These are phyloP conservation scores for Termitomyces sp. DNA, from an alignment of 768 basidiomycete species.

Conservation along the genomic window DNA sequence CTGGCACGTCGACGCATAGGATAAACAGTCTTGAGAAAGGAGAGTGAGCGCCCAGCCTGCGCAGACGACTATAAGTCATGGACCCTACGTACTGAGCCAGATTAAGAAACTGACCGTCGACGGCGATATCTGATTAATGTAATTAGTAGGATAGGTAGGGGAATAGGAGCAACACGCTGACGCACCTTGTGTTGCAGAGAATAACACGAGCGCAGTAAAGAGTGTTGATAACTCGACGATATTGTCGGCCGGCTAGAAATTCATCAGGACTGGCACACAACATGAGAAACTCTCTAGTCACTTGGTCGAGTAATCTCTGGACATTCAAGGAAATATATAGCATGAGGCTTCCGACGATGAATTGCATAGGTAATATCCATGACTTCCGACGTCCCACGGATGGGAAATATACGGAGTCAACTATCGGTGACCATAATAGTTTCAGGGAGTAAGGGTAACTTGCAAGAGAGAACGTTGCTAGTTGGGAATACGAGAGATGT, in stretches of 20 bases:
- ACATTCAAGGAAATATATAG: constrained; percentile 73
- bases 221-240: constrained; percentile 74
- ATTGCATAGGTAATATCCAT: constrained; percentile 98
- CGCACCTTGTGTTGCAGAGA: constrained; percentile 95
- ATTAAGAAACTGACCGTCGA: constrained; percentile 66
- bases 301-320: constrained; percentile 75
- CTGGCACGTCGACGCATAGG: constrained; percentile 97
- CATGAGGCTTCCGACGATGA: constrained; percentile 84
- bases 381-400: constrained; percentile 93
- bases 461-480: constrained; percentile 90
- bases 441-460: constrained; percentile 97
- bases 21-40: constrained; percentile 89
- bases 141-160: constrained; percentile 10
- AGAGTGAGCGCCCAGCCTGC: constrained; percentile 78
- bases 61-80: not conserved
- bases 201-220: constrained; percentile 88
- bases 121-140: constrained; percentile 80
- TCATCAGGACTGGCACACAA: constrained; percentile 13
- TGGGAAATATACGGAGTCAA: constrained; percentile 84
- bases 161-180: not conserved
- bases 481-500: constrained; percentile 94
- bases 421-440: constrained; percentile 95
- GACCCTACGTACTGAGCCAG: constrained; percentile 1
- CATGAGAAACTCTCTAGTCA: constrained; percentile 31
- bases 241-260: constrained; percentile 73